Base-by-base conservation (phyloP, 805 yeast genomes). In the Suhomyces prunicola region DNA sequence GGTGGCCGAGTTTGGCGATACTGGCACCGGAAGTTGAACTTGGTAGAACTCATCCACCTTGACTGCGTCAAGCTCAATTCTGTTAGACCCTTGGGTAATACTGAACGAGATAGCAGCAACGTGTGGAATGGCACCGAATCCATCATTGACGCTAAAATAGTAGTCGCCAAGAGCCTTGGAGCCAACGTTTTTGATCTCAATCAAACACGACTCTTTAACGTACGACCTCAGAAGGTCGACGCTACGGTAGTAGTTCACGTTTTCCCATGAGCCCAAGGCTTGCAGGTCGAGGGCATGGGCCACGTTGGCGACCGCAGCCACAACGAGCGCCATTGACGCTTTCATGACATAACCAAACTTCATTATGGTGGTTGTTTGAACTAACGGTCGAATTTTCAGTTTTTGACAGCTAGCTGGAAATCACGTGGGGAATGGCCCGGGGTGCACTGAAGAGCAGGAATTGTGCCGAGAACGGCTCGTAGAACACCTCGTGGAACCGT, bases 151-250 rank as follows among this genome's bases (percentile, higher is more conserved):
- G 1, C 87, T 80, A 56, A 85, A 75, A 53, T 68, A 78, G 70
- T 90, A 92, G 50, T 72, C 79, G 42, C 66, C 63, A 52, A 73
- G 75, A 6, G 94, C 87, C 39, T 69, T 70, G 3, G 69, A 52
- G 23, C 77, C 90, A 36, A 79, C 69, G 72, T 92, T 93, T 60
- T 70, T 79, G 41, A 84, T 76, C 47, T 74, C 79, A 42, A 90
- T 63, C n/a, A 78, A 68, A 54, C 77, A 70, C 24, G 79, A 74
- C 64, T 87, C 96, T 58, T 81, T 82, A 42, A 83, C 78, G 66
- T 86, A 91, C 2, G 91, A 72, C 57, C 81, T 82, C 29, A 80
- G 64, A 48, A 91, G 77, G 61, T 90, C 97, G 36, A 90, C 62
- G 7, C 77, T 66, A 58, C 89, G 83, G 12, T 71, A 66, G 57